Percentiles rank a stretch among this genome's conserved stretches.
Evolutionary conservation across 768 basidiomycete genomes (phyloP).

Genomic region (Serendipita sp.): DNA sequence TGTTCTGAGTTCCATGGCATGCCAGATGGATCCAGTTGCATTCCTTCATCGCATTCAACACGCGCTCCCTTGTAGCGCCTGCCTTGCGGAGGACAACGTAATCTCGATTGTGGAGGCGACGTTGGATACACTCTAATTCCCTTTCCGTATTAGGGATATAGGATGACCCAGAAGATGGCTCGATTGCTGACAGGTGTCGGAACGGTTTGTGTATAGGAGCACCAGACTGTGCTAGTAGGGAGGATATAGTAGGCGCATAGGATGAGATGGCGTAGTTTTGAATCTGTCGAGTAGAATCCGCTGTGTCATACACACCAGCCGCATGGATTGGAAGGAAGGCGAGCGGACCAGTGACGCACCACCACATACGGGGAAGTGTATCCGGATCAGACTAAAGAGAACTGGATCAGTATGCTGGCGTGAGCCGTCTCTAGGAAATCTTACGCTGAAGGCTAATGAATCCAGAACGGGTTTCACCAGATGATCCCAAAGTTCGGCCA

Average conservation of each 20-base stretch:
- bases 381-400: background rate
- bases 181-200: background rate
- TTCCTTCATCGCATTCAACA: slow-evolving; percentile 6
- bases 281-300: background rate
- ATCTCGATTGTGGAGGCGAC: background rate
- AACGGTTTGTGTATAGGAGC: background rate
- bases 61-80: slow-evolving; percentile 6
- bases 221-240: background rate
- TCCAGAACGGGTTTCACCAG: background rate
- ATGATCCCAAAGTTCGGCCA: background rate
- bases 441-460: background rate
- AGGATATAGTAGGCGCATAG: background rate
- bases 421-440: background rate
- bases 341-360: background rate
- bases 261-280: background rate
- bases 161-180: background rate
- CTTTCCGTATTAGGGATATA: background rate
- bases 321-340: background rate
- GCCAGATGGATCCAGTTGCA: slow-evolving; percentile 17
- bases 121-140: background rate
- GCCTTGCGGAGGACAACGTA: background rate
- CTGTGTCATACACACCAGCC: background rate
- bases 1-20: slow-evolving; percentile 16
- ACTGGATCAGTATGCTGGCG: background rate
- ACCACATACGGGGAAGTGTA: background rate